Evolutionary conservation across 2,329 filamentous ascomycete genomes (phyloP).

Genomic region (Monosporascus cannonballus): DNA sequence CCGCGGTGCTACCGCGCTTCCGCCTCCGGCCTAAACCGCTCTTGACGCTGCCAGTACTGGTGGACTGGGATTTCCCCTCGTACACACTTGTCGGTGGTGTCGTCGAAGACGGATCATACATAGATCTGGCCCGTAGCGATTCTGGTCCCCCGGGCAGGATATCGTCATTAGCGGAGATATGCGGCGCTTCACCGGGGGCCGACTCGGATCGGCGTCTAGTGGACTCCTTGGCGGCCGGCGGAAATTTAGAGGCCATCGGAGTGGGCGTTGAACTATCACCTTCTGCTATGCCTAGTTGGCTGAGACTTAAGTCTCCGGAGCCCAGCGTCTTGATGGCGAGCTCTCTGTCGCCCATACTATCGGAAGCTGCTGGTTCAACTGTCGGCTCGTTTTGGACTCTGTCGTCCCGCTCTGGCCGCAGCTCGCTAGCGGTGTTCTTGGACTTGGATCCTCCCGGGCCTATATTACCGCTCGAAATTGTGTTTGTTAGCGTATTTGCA

Average conservation of each 20-base stretch:
- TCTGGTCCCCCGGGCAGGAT: slow-evolving; percentile 31
- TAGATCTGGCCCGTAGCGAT: slow-evolving; percentile 39
- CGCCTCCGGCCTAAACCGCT: slow-evolving; percentile 57
- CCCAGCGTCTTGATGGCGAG: slow-evolving; percentile 85
- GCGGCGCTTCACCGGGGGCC: slow-evolving; percentile 43
- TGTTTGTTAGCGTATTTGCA: slow-evolving; percentile 67
- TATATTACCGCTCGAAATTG: slow-evolving; percentile 61
- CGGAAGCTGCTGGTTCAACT: slow-evolving; percentile 32
- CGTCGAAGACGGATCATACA: slow-evolving; percentile 41
- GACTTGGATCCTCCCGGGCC: slow-evolving; percentile 45
- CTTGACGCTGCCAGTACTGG: slow-evolving; percentile 61
- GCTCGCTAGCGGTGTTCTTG: slow-evolving; percentile 28
- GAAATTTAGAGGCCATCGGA: slow-evolving; percentile 49
- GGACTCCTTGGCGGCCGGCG: slow-evolving; percentile 38
- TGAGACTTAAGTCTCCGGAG: slow-evolving; percentile 80
- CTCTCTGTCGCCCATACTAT: slow-evolving; percentile 52
- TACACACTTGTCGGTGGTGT: slow-evolving; percentile 63
- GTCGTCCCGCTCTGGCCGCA: slow-evolving; percentile 26
- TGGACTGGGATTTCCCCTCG: slow-evolving; percentile 55
- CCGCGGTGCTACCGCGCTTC: slow-evolving; percentile 77
- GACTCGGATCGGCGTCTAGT: slow-evolving; percentile 48
- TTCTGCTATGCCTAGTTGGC: slow-evolving; percentile 75
- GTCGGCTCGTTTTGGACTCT: slow-evolving; percentile 40
- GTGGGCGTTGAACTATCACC: slow-evolving; percentile 47
- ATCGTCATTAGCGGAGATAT: slow-evolving; percentile 25